Evolutionary conservation across 2,329 filamentous ascomycete species (phyloP).

Genomic region (Massarina eburnea): DNA sequence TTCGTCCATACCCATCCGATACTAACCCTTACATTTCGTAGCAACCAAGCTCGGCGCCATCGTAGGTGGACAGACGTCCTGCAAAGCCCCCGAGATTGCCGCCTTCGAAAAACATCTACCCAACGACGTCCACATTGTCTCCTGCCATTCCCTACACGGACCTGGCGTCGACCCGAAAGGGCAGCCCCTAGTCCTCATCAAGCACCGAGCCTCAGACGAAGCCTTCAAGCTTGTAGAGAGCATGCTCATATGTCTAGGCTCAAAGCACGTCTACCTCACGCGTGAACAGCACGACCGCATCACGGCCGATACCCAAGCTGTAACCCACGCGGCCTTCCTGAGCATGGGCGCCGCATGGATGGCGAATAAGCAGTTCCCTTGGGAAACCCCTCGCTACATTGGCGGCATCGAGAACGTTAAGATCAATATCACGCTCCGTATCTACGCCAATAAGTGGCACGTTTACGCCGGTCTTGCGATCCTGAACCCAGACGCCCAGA

Average conservation of each 20-base stretch:
- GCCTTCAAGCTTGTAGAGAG: conserved; percentile 77
- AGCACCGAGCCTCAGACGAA: conserved; percentile 80
- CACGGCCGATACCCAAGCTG: conserved; percentile 96
- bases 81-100: conserved; percentile 93
- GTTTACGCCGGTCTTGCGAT: conserved; percentile 98
- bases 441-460: conserved; percentile 99
- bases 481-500: conserved; percentile 86
- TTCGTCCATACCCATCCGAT: conserved; percentile 6
- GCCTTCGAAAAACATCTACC: conserved; percentile 91
- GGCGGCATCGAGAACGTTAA: conserved; percentile 99
- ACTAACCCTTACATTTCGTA: conserved; percentile 15
- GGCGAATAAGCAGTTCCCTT: conserved; percentile 92
- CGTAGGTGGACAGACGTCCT: conserved; percentile 96
- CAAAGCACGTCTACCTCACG: conserved; percentile 83
- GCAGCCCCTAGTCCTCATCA: conserved; percentile 91
- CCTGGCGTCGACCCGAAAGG: conserved; percentile 84
- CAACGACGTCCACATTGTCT: conserved; percentile 85
- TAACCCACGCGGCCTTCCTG: conserved; percentile 95
- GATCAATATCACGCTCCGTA: conserved; percentile 95
- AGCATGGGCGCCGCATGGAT: conserved; percentile 98
- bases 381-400: conserved; percentile 93
- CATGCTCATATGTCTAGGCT: conserved; percentile 80
- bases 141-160: conserved; percentile 94
- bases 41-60: conserved; percentile 94
- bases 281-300: conserved; percentile 92